Conservation (phyloP, 768 basidiomycete genomes). For the Mycena maculata region DNA sequence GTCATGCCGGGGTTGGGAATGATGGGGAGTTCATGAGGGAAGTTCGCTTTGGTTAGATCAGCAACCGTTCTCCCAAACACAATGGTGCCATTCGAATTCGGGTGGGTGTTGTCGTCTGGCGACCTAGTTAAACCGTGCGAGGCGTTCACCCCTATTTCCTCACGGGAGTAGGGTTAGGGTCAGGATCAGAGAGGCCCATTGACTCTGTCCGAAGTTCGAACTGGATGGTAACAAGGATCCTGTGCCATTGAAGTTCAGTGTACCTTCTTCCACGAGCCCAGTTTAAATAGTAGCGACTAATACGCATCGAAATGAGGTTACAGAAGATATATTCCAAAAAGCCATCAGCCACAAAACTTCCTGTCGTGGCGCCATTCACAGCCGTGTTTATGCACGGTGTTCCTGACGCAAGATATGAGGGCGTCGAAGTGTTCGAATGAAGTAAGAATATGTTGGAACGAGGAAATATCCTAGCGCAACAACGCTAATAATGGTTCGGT, state of each 20-base stretch:
- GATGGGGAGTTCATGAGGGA: conserved; percentile 49
- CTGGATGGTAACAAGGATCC: background rate
- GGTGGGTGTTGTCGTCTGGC: conserved; percentile 53
- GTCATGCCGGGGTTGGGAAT: conserved; percentile 49
- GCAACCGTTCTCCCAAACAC: conserved; percentile 58
- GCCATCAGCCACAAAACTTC: conserved; percentile 53
- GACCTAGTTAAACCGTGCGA: no score
- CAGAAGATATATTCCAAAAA: conserved; percentile 48
- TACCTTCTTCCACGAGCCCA: conserved; percentile 51
- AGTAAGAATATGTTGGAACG: conserved; percentile 32
- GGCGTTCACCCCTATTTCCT: no score
- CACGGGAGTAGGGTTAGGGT: no score
- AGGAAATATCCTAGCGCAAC: conserved; percentile 11
- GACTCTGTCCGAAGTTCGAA: background rate
- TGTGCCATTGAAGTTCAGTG: no score
- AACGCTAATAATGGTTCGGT: conserved; percentile 8
- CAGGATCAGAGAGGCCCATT: no score
- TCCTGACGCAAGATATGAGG: conserved; percentile 46
- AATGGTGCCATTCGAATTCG: conserved; percentile 54
- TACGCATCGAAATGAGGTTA: background rate
- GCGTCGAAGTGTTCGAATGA: conserved; percentile 49
- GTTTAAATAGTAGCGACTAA: conserved; percentile 45
- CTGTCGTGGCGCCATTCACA: conserved; percentile 55
- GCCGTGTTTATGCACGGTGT: conserved; percentile 56
- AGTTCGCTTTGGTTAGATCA: conserved; percentile 49